Evolutionary conservation across 2,329 filamentous ascomycete genomes (phyloP).

Genomic region (Beauveria brongniartii): DNA sequence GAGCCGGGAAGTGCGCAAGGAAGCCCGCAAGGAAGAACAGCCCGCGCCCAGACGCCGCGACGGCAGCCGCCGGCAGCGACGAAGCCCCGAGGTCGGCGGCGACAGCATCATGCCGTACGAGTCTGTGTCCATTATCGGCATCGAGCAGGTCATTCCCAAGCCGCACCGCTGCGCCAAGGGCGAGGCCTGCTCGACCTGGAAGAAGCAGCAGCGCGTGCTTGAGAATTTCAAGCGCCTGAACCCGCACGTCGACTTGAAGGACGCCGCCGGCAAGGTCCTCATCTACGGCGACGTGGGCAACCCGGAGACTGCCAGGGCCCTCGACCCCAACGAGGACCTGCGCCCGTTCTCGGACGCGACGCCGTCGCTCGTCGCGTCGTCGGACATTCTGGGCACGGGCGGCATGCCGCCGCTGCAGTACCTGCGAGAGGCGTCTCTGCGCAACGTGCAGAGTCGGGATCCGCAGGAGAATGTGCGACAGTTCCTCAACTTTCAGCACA

Average conservation of each 20-base stretch:
- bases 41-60: conserved; percentile 27
- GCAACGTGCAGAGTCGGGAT: conserved; percentile 62
- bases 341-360: conserved; percentile 67
- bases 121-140: conserved; percentile 84
- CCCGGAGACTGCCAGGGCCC: conserved; percentile 51
- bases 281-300: conserved; percentile 75
- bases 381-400: conserved; percentile 74
- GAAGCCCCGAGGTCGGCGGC: conserved; percentile 30
- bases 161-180: conserved; percentile 80
- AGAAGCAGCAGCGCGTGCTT: conserved; percentile 70
- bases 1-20: conserved; percentile 41
- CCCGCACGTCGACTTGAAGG: conserved; percentile 48
- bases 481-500: conserved; percentile 78
- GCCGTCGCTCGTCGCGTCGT: conserved; percentile 82
- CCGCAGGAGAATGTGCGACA: conserved; percentile 90
- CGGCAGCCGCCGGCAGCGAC: conserved; percentile 30
- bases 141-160: conserved; percentile 81
- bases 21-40: conserved; percentile 32
- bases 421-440: conserved; percentile 66
- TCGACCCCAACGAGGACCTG: conserved; percentile 44
- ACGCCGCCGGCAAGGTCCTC: conserved; percentile 58
- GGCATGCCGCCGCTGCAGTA: conserved; percentile 54
- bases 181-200: conserved; percentile 75
- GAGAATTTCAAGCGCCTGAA: conserved; percentile 68
- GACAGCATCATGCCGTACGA: conserved; percentile 71